A percentile compares a stretch with the other conserved stretches of the same genome.
phyloP scores from a whole-genome alignment of 768 basidiomycete genomes.

The Dacryopinax spathularia region DNA sequence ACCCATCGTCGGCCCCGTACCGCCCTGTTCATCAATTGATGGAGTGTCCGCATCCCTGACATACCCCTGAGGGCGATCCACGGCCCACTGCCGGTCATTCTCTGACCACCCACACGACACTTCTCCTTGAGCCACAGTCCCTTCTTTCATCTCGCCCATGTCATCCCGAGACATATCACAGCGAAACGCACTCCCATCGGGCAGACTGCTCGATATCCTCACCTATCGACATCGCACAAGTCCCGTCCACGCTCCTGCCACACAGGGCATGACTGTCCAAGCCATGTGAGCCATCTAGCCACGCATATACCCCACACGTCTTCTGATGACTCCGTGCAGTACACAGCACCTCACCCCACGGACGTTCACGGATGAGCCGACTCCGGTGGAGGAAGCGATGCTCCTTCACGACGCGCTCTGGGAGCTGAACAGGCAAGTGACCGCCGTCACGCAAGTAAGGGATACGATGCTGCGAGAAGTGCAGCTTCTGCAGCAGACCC shows the following conservation, averaged over 20 bases:
- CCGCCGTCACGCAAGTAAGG: background rate
- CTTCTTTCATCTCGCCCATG: background rate
- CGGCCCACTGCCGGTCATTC: background rate
- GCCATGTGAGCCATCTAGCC: background rate
- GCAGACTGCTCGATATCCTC: background rate
- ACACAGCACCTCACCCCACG: background rate
- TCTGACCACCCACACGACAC: too few species aligned
- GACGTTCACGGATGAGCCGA: background rate
- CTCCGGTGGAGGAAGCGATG: background rate
- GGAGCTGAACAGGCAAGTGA: background rate
- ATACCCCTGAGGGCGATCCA: background rate
- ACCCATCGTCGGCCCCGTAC: background rate
- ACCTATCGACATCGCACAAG: background rate
- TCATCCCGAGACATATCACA: background rate
- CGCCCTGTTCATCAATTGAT: background rate
- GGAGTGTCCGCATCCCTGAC: background rate
- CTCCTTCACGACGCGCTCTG: background rate
- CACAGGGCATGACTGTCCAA: background rate
- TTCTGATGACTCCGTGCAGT: background rate
- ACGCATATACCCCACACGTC: background rate
- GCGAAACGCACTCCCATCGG: background rate
- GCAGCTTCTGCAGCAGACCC: background rate
- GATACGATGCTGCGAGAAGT: background rate
- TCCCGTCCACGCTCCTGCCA: background rate
- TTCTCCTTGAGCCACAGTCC: background rate